phyloP scores from a whole-genome alignment of 2,329 filamentous ascomycete genomes.

The Salinomyces thailandicus region DNA sequence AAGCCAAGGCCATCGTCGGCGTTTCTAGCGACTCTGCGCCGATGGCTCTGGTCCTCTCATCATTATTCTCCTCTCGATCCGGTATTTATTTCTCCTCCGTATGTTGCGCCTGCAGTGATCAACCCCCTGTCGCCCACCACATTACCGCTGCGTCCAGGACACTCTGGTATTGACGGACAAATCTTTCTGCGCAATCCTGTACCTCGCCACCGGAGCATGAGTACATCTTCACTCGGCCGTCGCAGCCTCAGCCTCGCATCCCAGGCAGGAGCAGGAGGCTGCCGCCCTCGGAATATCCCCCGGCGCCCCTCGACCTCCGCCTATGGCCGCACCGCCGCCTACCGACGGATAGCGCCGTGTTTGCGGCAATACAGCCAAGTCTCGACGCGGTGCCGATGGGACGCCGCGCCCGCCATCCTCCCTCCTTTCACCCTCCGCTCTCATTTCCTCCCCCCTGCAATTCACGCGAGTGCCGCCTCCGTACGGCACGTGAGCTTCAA shows the following conservation, averaged over 20 bases:
- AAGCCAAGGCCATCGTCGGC: too few species aligned
- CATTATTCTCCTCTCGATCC: too few species aligned
- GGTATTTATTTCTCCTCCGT: too few species aligned
- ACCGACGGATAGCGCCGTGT: slow-evolving; percentile 34
- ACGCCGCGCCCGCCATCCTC: slow-evolving; percentile 16
- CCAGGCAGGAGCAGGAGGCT: slow-evolving; percentile 32
- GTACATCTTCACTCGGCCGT: slow-evolving; percentile 30
- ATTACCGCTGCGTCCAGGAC: too few species aligned
- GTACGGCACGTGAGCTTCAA: slow-evolving; percentile 36
- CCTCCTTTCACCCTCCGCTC: slow-evolving; percentile 32
- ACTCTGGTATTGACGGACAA: too few species aligned
- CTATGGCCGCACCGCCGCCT: slow-evolving; percentile 38
- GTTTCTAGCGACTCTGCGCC: too few species aligned
- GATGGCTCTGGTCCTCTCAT: too few species aligned
- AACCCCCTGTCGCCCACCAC: too few species aligned
- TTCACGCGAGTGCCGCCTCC: slow-evolving; percentile 33
- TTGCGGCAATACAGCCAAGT: slow-evolving; percentile 20
- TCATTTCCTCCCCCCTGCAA: slow-evolving; percentile 33
- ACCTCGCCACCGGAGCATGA: slow-evolving; percentile 40
- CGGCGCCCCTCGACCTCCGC: slow-evolving; percentile 26
- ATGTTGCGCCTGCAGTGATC: too few species aligned
- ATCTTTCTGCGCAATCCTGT: too few species aligned
- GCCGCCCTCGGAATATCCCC: slow-evolving; percentile 28
- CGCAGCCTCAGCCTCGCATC: slow-evolving; percentile 31
- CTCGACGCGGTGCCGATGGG: slow-evolving; percentile 18